Percentiles rank a stretch among this genome's conserved stretches.
phyloP scores from a whole-genome alignment of 1,284 basidiomycete species.

The Ustilago esculenta region DNA sequence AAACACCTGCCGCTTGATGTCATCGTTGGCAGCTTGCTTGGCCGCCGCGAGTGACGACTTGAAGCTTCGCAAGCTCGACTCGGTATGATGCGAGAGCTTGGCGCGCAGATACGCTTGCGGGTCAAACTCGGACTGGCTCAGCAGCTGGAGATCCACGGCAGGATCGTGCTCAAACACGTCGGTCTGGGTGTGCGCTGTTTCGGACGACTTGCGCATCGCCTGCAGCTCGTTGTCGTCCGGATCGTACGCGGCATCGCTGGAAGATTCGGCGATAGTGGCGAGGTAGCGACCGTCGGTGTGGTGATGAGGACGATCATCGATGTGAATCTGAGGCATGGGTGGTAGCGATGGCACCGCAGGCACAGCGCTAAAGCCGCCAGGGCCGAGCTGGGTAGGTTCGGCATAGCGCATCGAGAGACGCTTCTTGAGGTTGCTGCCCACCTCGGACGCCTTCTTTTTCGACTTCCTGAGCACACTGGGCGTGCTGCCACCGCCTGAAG shows the following conservation, averaged over 20 bases:
- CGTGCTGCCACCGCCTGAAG: slow-evolving; percentile 3
- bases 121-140: slow-evolving; percentile 59
- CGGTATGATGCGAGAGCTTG: slow-evolving; percentile 55
- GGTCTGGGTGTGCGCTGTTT: slow-evolving; percentile 16
- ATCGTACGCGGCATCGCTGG: slow-evolving; percentile 33
- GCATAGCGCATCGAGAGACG: slow-evolving; percentile 65
- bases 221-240: slow-evolving; percentile 29
- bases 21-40: slow-evolving; percentile 55
- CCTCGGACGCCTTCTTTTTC: slow-evolving; percentile 53
- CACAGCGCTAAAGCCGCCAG: slow-evolving; percentile 49
- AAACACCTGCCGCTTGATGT: slow-evolving; percentile 60
- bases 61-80: slow-evolving; percentile 51
- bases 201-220: slow-evolving; percentile 28
- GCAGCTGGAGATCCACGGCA: slow-evolving; percentile 54
- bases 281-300: slow-evolving; percentile 5
- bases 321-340: slow-evolving; percentile 28
- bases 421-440: slow-evolving; percentile 63
- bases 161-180: slow-evolving; percentile 45
- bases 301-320: slow-evolving; percentile 25
- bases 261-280: slow-evolving; percentile 35
- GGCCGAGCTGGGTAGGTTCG: slow-evolving; percentile 55
- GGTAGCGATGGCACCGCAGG: slow-evolving; percentile 45
- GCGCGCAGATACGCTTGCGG: slow-evolving; percentile 57
- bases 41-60: slow-evolving; percentile 37
- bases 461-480: slow-evolving; percentile 38